Evolutionary conservation across 257 asterid genomes (phyloP).

Genomic region (Solanum verrucosum): DNA sequence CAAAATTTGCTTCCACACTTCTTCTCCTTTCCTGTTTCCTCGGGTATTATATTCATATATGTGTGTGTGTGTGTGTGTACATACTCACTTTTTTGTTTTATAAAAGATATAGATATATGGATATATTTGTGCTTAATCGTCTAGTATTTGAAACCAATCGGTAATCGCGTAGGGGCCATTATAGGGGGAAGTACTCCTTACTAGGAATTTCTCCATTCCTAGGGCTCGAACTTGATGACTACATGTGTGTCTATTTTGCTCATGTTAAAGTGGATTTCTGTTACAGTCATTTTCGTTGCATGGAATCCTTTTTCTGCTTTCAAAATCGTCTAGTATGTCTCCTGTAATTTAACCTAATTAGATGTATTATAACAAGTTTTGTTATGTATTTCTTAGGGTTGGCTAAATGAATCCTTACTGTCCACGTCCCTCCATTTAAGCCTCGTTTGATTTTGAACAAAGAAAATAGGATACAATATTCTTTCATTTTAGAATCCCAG

Average conservation of each 20-base stretch:
- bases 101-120: neutral
- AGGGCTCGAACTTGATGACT: neutral
- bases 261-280: neutral
- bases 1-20: neutral
- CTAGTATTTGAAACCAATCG: too few species aligned
- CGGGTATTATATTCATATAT: neutral
- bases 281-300: neutral
- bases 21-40: neutral
- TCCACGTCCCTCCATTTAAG: too few species aligned
- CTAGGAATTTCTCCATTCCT: neutral
- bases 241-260: neutral
- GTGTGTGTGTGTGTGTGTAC: too few species aligned
- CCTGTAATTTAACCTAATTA: neutral
- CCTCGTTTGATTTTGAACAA: too few species aligned
- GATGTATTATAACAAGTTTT: neutral
- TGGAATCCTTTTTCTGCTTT: neutral
- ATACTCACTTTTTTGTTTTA: too few species aligned
- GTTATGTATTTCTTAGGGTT: too few species aligned
- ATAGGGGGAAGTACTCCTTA: neutral
- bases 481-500: too few species aligned
- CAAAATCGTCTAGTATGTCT: too few species aligned
- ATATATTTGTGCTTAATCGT: neutral
- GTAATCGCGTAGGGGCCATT: neutral
- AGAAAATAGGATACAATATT: too few species aligned
- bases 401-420: too few species aligned